Base-by-base conservation (phyloP, 2,329 filamentous ascomycete genomes). In the Cladosporium sp. region DNA sequence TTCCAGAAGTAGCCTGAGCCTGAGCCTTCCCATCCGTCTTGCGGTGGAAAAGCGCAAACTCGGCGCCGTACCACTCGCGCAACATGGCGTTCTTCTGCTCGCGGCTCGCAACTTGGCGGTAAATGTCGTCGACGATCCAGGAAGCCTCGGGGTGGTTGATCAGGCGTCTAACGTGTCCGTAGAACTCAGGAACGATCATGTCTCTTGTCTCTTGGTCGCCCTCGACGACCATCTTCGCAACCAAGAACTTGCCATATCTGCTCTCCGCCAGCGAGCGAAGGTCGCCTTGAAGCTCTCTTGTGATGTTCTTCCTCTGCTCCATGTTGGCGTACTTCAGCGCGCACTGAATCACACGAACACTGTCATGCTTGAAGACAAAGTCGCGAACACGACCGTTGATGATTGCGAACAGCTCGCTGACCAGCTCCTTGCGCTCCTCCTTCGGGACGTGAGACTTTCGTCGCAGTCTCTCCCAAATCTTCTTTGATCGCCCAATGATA, bases 61-160 rank as follows among this genome's bases (percentile, higher is more conserved):
- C 93, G 1, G 92, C 80, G 1, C 93, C 93, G 67, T 96, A 98
- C 90, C 93, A 98, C 69, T 98, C 93, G 47, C 91, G 80, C 52
- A 98, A 77, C 53, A 98, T 77, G 41, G 81, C 80, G 29, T 86
- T 85, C 72, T 92, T 95, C 67, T 98, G 93, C 59, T 88, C 79
- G 63, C 84, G 83, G 18, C 86, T 93, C 8, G 92, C 91, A 51
- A 92, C 84, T 41, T 85, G 86, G 54, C 93, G 83, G 74, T 97
- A 98, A 58, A 96, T 86, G 68, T 98, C 93, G 68, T 98, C 94
- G 36, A 98, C 75, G 59, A 98, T 97, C 91, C 93, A 98, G 35
- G 89, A 91, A 27, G 88, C 93, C 70, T 98, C 94, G 1, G 92
- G 82, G 70, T 98, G 93, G 68, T 95, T 93, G 68, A 97, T 96